Conservation (phyloP, 2,329 filamentous ascomycete species). For the Fusarium domesticum region DNA sequence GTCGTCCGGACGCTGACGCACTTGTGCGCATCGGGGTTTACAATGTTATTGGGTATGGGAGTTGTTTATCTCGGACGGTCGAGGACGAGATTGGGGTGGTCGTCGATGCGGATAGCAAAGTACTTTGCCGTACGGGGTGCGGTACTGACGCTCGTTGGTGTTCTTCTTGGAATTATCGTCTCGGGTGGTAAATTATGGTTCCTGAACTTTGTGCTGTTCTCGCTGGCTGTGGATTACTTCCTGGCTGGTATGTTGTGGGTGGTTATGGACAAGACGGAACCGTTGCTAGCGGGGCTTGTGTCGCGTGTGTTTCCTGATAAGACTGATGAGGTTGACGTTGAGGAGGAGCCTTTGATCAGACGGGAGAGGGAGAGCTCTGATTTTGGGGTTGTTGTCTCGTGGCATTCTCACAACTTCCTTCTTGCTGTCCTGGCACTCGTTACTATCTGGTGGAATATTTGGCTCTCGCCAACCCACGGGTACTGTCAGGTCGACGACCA, state of each 20-base stretch:
- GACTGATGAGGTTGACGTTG: constrained; percentile 21
- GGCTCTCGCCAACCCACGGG: constrained; percentile 41
- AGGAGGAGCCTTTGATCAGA: constrained; percentile 33
- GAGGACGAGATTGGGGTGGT: constrained; percentile 40
- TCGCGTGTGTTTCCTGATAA: constrained; percentile 10
- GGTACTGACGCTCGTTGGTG: constrained; percentile 36
- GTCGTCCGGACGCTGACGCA: constrained; percentile 42
- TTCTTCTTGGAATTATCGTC: constrained; percentile 32
- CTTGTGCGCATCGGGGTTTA: constrained; percentile 45
- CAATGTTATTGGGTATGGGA: constrained; percentile 45
- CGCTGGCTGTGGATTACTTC: constrained; percentile 45
- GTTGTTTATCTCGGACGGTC: constrained; percentile 45
- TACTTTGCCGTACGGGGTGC: constrained; percentile 40
- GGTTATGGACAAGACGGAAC: constrained; percentile 35
- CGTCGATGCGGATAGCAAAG: constrained; percentile 30
- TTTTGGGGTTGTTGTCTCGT: constrained; percentile 31
- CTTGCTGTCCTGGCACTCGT: constrained; percentile 35
- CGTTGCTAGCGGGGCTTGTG: constrained; percentile 28
- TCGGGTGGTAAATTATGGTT: constrained; percentile 40
- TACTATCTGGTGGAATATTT: constrained; percentile 47
- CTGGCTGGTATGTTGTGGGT: constrained; percentile 43
- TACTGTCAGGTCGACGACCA: constrained; percentile 31
- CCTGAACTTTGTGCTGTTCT: constrained; percentile 43
- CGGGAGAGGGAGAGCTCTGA: constrained; percentile 1
- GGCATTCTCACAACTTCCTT: constrained; percentile 40